These are phyloP conservation scores for Termitomyces sp. DNA, from an alignment of 768 basidiomycete species.

Conservation along the genomic window DNA sequence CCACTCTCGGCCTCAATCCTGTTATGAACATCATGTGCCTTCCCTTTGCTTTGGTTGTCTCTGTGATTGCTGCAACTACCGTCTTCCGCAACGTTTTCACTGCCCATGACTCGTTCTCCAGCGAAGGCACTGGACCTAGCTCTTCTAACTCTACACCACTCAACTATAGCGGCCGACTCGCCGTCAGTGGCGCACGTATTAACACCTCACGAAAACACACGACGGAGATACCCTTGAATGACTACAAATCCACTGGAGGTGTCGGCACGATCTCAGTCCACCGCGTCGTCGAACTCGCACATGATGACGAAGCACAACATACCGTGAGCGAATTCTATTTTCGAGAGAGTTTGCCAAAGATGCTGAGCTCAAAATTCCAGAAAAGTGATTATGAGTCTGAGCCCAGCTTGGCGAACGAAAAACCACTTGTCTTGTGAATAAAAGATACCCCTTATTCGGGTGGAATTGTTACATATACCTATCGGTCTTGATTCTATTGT, in stretches of 20 bases:
- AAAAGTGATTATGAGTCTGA: slow-evolving; percentile 6
- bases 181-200: slow-evolving; percentile 1
- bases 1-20: slow-evolving; percentile 27
- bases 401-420: neutral
- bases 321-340: slow-evolving; percentile 1
- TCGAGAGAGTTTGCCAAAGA: neutral
- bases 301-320: slow-evolving; percentile 11
- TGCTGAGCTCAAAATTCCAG: neutral
- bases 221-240: slow-evolving; percentile 18
- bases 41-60: slow-evolving; percentile 31
- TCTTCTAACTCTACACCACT: neutral
- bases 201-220: slow-evolving; percentile 3
- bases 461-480: neutral
- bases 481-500: slow-evolving; percentile 4
- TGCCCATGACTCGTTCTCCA: slow-evolving; percentile 26
- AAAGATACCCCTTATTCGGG: neutral
- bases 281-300: slow-evolving; percentile 18
- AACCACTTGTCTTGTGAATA: neutral
- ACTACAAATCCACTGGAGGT: slow-evolving; percentile 15
- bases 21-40: slow-evolving; percentile 32
- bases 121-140: slow-evolving; percentile 9
- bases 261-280: slow-evolving; percentile 16
- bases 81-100: slow-evolving; percentile 34
- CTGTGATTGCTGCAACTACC: slow-evolving; percentile 31
- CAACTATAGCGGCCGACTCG: slow-evolving; percentile 4